These are phyloP conservation scores for Fraxinus albicans DNA, from an alignment of 305 asterid species.

Conservation along the genomic window DNA sequence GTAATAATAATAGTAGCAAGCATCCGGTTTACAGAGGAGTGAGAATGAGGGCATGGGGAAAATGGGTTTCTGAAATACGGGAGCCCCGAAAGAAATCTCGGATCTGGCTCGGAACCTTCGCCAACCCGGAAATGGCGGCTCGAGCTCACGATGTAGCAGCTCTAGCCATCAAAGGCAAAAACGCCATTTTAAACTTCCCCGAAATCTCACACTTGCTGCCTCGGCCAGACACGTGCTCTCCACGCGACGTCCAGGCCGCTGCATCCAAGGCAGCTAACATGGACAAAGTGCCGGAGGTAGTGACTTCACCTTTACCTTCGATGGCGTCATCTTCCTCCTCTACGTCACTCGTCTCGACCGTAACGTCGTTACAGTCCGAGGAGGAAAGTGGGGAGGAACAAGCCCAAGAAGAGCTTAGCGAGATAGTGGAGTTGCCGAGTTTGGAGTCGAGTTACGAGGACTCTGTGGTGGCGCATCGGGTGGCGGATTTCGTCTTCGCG, in stretches of 20 bases:
- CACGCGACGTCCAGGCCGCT: slow-evolving; percentile 59
- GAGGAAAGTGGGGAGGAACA: background rate
- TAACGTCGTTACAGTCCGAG: background rate
- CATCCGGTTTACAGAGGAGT: slow-evolving; percentile 50
- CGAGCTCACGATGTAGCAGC: slow-evolving; percentile 69
- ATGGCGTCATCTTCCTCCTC: slow-evolving; percentile 21
- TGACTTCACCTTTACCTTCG: background rate
- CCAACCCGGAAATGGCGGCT: slow-evolving; percentile 62
- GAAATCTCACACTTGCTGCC: slow-evolving; percentile 40
- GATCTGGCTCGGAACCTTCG: slow-evolving; percentile 65
- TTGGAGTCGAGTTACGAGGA: slow-evolving; percentile 48
- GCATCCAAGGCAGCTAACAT: slow-evolving; percentile 57
- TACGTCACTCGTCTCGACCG: slow-evolving; percentile 11
- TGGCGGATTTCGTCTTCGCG: slow-evolving; percentile 35
- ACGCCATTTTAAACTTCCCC: slow-evolving; percentile 55
- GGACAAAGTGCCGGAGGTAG: slow-evolving; percentile 29
- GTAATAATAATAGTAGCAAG: slow-evolving; percentile 10
- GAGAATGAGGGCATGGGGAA: slow-evolving; percentile 62
- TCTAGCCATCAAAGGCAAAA: slow-evolving; percentile 41
- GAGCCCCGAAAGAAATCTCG: slow-evolving; percentile 63
- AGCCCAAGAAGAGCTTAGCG: slow-evolving; percentile 47
- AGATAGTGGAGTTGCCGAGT: slow-evolving; percentile 76
- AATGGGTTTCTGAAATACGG: slow-evolving; percentile 66
- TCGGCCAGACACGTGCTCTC: slow-evolving; percentile 48
- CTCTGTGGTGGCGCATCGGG: slow-evolving; percentile 32